A percentile compares a stretch with the other conserved stretches of the same genome.
These are phyloP conservation scores for Coleophoma cylindrospora DNA, from an alignment of 2,329 filamentous ascomycete species.

Conservation along the genomic window DNA sequence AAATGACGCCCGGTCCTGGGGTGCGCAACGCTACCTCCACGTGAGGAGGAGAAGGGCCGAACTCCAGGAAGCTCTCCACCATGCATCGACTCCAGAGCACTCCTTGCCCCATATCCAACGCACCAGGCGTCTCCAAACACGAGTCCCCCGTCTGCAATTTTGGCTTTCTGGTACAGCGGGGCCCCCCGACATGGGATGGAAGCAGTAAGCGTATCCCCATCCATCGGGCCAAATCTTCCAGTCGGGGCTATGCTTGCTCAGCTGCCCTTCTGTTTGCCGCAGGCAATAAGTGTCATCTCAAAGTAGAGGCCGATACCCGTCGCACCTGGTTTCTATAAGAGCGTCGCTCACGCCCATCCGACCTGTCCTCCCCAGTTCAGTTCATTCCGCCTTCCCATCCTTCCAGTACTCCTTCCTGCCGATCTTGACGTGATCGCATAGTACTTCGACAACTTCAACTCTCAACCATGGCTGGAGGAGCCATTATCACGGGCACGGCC, in stretches of 20 bases:
- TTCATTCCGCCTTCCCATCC: background rate
- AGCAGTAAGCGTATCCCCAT: background rate
- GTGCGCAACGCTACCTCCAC: background rate
- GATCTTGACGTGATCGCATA: background rate
- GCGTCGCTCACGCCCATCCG: background rate
- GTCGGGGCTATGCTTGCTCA: background rate
- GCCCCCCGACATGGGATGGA: background rate
- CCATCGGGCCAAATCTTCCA: background rate
- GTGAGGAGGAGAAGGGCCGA: background rate
- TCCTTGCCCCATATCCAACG: background rate
- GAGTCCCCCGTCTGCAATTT: background rate
- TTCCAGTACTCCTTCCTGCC: background rate
- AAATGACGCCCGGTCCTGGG: background rate
- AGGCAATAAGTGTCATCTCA: too few relatives aligned
- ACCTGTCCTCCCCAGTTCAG: background rate
- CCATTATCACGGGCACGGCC: constrained; percentile 26
- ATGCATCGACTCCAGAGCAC: background rate
- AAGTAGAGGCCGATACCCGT: background rate
- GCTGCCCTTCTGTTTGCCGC: too few relatives aligned
- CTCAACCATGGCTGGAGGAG: background rate
- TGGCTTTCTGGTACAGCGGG: background rate
- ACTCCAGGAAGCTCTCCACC: background rate
- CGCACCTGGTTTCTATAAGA: background rate
- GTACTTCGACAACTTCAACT: background rate
- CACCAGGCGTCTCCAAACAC: background rate